Evolutionary conservation across 495 filamentous ascomycete genomes (phyloP), one percentile per base, ranked within the genome.

Genomic region (Podospora didyma): DNA sequence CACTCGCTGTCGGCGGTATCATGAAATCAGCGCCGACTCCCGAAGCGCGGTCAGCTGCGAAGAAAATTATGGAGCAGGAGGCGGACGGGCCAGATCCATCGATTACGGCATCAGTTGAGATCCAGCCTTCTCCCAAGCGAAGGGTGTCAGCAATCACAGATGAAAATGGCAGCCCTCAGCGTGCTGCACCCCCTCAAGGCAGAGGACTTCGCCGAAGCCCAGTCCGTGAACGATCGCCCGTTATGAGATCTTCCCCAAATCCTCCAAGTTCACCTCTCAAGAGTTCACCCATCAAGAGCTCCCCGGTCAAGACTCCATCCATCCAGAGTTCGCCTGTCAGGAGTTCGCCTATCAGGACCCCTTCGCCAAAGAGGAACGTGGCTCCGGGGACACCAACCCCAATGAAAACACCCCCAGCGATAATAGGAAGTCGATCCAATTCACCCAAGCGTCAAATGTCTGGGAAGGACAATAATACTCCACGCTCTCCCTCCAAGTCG

Each of bases 1-100:
- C 88, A 6, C 72, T 83, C 31, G 85, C 86, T 0, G 72, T 90
- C 59, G 88, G 89, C 41, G 81, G 84, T 2, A 90, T 92, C 50
- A 67, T 88, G 17, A 47, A 42, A 42, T 14, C 39, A 5, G 55
- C 62, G 12, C 49, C 66, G 39, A 60, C 69, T 19, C 53, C 62
- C 17, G 69, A 66, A 47, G 50, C 69, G 17, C 80, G 79, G 50
- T 70, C 69, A 6, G 74, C 82, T 55, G 82, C 80, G 11, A 83
- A 83, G 59, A 71, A 76, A 50, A 52, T 81, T 7, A 85, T 85
- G 81, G 86, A 87, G 60, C 63, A 75, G 45, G 82, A 87, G 56
- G 74, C 70, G 7, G 77, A 87, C 46, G 67, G 76, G 24, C 77
- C 79, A 46, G 76, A 76, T 35, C 82, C 77, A 7, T 80, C 83